Conservation (phyloP, 2,329 filamentous ascomycete species). For the Magnaporthiopsis incrustans region DNA sequence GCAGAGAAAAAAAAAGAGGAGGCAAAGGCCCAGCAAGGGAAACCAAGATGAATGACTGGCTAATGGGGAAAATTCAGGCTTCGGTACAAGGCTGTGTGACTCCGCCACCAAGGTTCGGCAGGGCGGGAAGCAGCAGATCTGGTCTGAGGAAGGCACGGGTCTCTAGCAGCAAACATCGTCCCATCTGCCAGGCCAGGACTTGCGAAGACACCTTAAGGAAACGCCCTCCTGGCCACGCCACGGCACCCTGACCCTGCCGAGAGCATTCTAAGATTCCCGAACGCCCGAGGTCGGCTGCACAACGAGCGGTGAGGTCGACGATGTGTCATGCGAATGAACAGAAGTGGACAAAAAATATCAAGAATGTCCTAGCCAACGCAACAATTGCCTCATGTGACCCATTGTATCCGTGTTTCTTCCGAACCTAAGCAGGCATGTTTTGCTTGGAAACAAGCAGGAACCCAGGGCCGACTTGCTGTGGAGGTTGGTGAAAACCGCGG, state of each 20-base stretch:
- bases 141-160: background rate
- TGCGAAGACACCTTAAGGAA: slow-evolving; percentile 9
- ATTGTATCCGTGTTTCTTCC: background rate
- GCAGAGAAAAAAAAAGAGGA: background rate
- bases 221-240: background rate
- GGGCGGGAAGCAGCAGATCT: background rate
- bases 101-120: background rate
- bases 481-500: background rate
- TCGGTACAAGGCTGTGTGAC: background rate
- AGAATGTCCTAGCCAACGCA: background rate
- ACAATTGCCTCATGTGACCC: background rate
- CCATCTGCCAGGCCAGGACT: background rate
- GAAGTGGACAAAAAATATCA: background rate
- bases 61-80: background rate
- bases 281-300: background rate
- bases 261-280: background rate
- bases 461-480: background rate
- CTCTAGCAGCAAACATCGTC: background rate
- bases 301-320: background rate
- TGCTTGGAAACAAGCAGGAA: background rate
- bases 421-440: background rate
- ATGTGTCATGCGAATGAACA: background rate
- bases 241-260: background rate
- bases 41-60: too few species aligned
- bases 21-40: background rate